These are phyloP conservation scores for Venturia pyrina DNA, from an alignment of 2,329 filamentous ascomycete genomes.

Conservation along the genomic window DNA sequence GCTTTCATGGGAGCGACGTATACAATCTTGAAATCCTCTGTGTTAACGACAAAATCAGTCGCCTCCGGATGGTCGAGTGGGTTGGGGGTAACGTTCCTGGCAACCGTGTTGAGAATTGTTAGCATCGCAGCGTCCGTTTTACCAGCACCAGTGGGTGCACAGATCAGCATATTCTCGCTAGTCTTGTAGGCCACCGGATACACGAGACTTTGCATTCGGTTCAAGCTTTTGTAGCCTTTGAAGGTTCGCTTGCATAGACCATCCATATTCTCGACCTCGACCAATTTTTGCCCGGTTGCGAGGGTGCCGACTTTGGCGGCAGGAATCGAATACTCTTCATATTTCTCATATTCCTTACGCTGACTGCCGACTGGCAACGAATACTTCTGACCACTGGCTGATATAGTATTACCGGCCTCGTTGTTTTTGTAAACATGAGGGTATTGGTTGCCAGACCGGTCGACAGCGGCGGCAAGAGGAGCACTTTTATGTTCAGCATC, in stretches of 20 bases:
- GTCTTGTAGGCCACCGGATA: conserved; percentile 93
- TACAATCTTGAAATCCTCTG: conserved; percentile 93
- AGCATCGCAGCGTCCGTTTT: conserved; percentile 99
- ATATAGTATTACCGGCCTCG: conserved; percentile 76
- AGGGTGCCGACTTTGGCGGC: conserved; percentile 69
- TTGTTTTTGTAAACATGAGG: conserved; percentile 88
- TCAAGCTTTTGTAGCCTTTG: conserved; percentile 83
- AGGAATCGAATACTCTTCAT: conserved; percentile 83
- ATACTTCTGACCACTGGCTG: conserved; percentile 70
- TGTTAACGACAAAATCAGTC: conserved; percentile 69
- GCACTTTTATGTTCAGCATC: conserved; percentile 79
- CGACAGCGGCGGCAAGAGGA: conserved; percentile 57
- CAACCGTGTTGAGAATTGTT: conserved; percentile 81
- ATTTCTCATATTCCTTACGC: conserved; percentile 62
- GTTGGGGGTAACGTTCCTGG: conserved; percentile 73
- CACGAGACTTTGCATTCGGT: conserved; percentile 96
- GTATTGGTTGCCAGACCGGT: conserved; percentile 64
- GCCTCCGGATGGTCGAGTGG: conserved; percentile 64
- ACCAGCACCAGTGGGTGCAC: conserved; percentile 93
- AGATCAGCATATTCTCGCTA: conserved; percentile 97
- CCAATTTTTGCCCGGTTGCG: conserved; percentile 60
- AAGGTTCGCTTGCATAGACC: conserved; percentile 86
- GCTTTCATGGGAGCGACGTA: conserved; percentile 99
- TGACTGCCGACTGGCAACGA: conserved; percentile 67
- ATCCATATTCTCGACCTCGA: conserved; percentile 75